Percentiles rank a stretch among this genome's conserved stretches.
phyloP scores from a whole-genome alignment of 2,329 filamentous ascomycete species.

The Macrophomina phaseolina region DNA sequence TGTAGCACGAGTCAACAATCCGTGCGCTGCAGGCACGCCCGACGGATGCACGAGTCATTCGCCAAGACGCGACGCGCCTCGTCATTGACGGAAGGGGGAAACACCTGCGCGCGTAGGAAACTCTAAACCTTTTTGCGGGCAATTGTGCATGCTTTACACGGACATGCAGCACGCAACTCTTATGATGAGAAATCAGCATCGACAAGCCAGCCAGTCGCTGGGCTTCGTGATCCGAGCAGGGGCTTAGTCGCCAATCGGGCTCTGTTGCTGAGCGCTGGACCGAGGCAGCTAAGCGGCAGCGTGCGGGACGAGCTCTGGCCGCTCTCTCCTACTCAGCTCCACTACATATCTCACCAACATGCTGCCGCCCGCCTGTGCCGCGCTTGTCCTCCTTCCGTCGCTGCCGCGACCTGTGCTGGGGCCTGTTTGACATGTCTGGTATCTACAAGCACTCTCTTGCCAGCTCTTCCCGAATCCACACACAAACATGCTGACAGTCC shows the following conservation, averaged over 20 bases:
- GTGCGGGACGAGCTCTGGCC: background rate
- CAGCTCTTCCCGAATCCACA: background rate
- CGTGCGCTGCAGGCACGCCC: background rate
- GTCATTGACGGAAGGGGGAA: no score
- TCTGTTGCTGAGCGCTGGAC: background rate
- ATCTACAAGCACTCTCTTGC: background rate
- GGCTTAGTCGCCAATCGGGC: background rate
- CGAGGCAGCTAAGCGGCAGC: background rate
- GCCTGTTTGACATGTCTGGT: slow-evolving; percentile 12
- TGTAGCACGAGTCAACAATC: background rate
- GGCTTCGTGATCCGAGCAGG: background rate
- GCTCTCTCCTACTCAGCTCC: background rate
- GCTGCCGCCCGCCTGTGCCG: background rate
- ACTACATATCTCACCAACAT: background rate
- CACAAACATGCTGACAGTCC: background rate
- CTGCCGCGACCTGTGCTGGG: background rate
- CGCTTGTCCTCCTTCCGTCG: background rate
- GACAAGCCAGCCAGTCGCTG: no score
- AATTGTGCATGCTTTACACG: no score
- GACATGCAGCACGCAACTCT: no score
- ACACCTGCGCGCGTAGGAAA: no score
- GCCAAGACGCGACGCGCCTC: no score
- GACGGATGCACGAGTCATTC: background rate
- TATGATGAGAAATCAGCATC: no score
- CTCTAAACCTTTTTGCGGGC: no score